Base-by-base conservation (phyloP, 2,329 filamentous ascomycete species). In the Dothideomycetidae sp. region DNA sequence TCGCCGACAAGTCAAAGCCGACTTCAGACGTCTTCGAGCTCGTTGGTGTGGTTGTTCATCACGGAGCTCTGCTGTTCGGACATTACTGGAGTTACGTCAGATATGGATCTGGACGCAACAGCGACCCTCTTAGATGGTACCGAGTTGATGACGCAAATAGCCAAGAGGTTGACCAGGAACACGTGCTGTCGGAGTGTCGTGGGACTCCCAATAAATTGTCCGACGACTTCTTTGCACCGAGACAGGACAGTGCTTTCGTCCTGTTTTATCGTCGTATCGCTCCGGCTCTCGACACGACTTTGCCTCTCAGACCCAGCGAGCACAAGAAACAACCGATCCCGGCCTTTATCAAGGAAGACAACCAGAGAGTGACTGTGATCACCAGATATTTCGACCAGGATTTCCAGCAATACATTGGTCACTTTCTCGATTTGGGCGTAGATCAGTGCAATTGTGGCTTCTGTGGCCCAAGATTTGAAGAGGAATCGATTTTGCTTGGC, bases 71-170 rank as follows among this genome's bases (percentile, higher is more conserved):
- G 10, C 84, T 94, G 53, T 88, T 84, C 17, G 90, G 90, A 0
- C 90, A 98, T 56, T 98, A 98, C 60, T 96, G 94, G 59, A 96
- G 88, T 0, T 96, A 85, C 54, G 84, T 92, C 45, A 42, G 37
- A 17, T 34, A 45, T 17, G 31, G 39, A 15, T 31, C 37, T 11
- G 26, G 10, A 3, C 28, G 13, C 13, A 11, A 11, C 5, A 34
- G 11, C 28, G 12, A 19, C 3, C 35, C 10, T 10, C 37, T 15
- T 32, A 63, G 63, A 4, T 98, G 90, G 90, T 69, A 93, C 7
- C 83, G 93, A 52, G 94, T 94, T 58, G 96, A 98, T 48, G 90
- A 98, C 54, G 78, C 84, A n/a, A 67, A 73, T 34, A 86, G 93
- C 15, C 73, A 66, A 12, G 59, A 67, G 1, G 94, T 88, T 66